A percentile compares a stretch with the other conserved stretches of the same genome.
Conservation (phyloP, 108 stramenopile species). For the Licmophora abbreviata region DNA sequence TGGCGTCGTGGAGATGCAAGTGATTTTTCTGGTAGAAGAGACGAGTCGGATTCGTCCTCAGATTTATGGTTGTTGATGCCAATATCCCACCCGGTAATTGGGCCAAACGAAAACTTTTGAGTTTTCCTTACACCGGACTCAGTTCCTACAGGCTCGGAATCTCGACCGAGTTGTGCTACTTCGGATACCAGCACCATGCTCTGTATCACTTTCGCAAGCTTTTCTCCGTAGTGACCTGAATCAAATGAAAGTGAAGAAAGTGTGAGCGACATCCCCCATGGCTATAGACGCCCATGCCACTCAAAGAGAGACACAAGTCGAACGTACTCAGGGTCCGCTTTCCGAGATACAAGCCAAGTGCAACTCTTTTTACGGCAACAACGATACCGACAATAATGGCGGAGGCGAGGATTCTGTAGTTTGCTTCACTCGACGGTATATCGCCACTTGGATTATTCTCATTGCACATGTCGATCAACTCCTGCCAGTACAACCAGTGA, state of each 20-base stretch:
- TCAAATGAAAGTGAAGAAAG: neutral
- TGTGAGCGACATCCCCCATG: neutral
- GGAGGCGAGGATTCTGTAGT: slow-evolving; percentile 15
- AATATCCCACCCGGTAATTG: slow-evolving; percentile 11
- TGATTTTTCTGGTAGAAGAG: slow-evolving; percentile 7
- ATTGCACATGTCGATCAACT: slow-evolving; percentile 22
- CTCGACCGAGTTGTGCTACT: slow-evolving; percentile 34
- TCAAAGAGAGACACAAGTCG: too few relatives aligned
- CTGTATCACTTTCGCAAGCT: slow-evolving; percentile 45
- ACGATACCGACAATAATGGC: slow-evolving; percentile 29
- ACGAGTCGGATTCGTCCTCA: slow-evolving; percentile 2
- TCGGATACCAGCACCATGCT: slow-evolving; percentile 58
- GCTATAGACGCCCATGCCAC: neutral
- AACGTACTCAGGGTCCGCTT: slow-evolving; percentile 33
- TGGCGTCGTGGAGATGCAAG: neutral
- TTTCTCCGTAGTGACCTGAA: slow-evolving; percentile 34
- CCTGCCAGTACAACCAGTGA: slow-evolving; percentile 39
- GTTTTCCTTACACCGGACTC: neutral
- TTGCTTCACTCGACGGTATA: slow-evolving; percentile 8
- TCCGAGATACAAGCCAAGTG: slow-evolving; percentile 50
- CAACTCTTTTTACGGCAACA: slow-evolving; percentile 46
- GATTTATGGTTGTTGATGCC: slow-evolving; percentile 3
- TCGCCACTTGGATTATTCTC: slow-evolving; percentile 25
- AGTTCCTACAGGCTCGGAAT: slow-evolving; percentile 21
- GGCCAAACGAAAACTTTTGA: slow-evolving; percentile 10